Conservation (phyloP, 345 rosid species). For the Salix purpurea region DNA sequence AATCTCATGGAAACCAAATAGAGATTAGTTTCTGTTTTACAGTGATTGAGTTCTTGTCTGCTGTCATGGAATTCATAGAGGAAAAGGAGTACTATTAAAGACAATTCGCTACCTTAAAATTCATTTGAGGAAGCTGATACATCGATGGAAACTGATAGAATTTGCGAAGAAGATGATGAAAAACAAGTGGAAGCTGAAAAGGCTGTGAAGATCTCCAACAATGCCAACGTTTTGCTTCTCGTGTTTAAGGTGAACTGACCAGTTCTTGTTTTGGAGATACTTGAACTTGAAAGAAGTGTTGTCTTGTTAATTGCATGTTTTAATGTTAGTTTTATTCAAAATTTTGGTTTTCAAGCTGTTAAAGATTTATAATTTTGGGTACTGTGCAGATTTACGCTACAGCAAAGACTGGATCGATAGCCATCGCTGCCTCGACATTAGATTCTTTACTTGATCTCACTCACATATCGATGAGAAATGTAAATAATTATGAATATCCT, state of each 20-base stretch:
- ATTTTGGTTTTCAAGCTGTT: neutral
- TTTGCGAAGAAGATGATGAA: slow-evolving; percentile 26
- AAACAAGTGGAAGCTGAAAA: slow-evolving; percentile 53
- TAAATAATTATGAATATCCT: slow-evolving; percentile 83
- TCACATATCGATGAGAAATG: slow-evolving; percentile 76
- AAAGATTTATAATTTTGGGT: neutral
- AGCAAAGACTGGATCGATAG: slow-evolving; percentile 79
- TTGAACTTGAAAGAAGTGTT: neutral
- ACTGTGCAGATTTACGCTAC: slow-evolving; percentile 67
- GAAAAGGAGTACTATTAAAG: slow-evolving; percentile 70
- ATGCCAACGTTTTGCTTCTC: slow-evolving; percentile 64
- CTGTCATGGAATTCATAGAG: slow-evolving; percentile 23
- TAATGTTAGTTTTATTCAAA: neutral
- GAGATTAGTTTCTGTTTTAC: neutral
- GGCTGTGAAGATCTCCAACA: slow-evolving; percentile 79
- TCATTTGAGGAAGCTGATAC: slow-evolving; percentile 76
- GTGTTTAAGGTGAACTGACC: slow-evolving; percentile 53
- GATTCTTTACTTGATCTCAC: slow-evolving; percentile 93
- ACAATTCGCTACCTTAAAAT: slow-evolving; percentile 60
- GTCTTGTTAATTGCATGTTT: neutral
- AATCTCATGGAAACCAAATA: neutral
- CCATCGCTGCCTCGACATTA: slow-evolving; percentile 91
- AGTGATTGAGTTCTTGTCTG: neutral
- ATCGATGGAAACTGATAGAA: slow-evolving; percentile 18
- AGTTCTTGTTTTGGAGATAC: neutral